Base-by-base conservation (phyloP, 306 rosid genomes). In the Datisca glomerata region DNA sequence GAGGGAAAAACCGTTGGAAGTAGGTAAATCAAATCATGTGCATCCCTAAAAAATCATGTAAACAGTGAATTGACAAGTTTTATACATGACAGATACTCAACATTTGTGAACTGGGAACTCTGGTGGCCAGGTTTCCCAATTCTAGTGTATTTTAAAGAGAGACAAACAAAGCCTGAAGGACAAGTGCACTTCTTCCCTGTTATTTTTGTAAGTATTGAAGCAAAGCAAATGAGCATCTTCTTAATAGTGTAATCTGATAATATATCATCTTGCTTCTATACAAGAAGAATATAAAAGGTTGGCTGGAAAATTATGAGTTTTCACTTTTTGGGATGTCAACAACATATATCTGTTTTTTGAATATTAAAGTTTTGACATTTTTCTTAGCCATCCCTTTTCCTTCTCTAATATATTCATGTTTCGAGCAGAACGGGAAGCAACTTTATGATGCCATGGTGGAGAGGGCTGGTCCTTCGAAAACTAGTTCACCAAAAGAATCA, bases 81-180 rank as follows among this genome's bases (percentile, higher is more conserved):
- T 59, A 41, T 18, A 31, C 34, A 53, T 19, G 67, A 48, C 70
- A 89, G 97, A 56, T 83, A 83, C 56, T 83, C 97, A 21, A 60
- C 81, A 34, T 89, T 89, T 64, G 77, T 83, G 60, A 89, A 89
- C 53, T 89, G 97, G 97, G 97, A 89, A 70, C 71, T 89, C 50
- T 89, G 97, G 97, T 89, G 97, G 97, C 97, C 95, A 58, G 74
- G 54, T 71, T 89, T 89, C 35, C 97, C 87, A 11, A 66, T 83
- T 37, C 83, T 89, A 56, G 93, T 89, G 55, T 89, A 89, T 60
- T 89, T 83, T 64, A 89, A 89, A 68, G 97, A 89, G 59, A 74
- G 58, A 5, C 97, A 89, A 66, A 89, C 97, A 32, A 84, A 89
- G 66, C 86, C 95, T 0, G 95, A 80, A 65, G 97, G 95, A 32